Evolutionary conservation across 768 basidiomycete species (phyloP).

Genomic region (Tricholoma matsutake): DNA sequence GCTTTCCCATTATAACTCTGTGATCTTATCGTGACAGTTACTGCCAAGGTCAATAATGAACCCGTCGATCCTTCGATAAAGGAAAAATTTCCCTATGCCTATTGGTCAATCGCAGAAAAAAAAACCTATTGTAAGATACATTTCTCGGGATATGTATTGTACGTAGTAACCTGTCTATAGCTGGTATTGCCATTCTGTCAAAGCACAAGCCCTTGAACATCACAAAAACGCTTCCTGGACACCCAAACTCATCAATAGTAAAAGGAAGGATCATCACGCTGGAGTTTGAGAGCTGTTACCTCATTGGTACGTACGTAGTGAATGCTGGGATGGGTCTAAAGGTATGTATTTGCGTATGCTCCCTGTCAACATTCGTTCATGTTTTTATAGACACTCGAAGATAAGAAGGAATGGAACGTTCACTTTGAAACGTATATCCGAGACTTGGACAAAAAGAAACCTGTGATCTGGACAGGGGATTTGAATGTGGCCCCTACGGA

Average conservation of each 20-base stretch:
- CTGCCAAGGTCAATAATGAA: slow-evolving; percentile 61
- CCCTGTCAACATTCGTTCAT: neutral
- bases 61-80: slow-evolving; percentile 59
- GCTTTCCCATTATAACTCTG: neutral
- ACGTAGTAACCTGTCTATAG: slow-evolving; percentile 36
- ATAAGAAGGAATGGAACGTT: slow-evolving; percentile 75
- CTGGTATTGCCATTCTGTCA: slow-evolving; percentile 78
- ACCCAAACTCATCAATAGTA: slow-evolving; percentile 58
- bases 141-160: neutral
- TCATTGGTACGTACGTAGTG: slow-evolving; percentile 81
- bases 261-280: slow-evolving; percentile 80
- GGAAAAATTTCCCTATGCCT: slow-evolving; percentile 62
- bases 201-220: slow-evolving; percentile 71
- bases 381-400: slow-evolving; percentile 59
- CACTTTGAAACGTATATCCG: slow-evolving; percentile 76
- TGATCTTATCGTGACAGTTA: neutral
- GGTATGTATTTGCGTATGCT: slow-evolving; percentile 34
- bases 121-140: slow-evolving; percentile 68
- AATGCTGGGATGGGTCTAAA: slow-evolving; percentile 80
- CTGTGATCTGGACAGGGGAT: slow-evolving; percentile 88
- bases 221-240: slow-evolving; percentile 66
- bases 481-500: slow-evolving; percentile 83
- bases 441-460: slow-evolving; percentile 70
- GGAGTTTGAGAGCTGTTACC: slow-evolving; percentile 68
- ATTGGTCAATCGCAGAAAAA: slow-evolving; percentile 75